phyloP scores from a whole-genome alignment of 2,329 filamentous ascomycete species.

The Aotearoamyces nothofagi region DNA sequence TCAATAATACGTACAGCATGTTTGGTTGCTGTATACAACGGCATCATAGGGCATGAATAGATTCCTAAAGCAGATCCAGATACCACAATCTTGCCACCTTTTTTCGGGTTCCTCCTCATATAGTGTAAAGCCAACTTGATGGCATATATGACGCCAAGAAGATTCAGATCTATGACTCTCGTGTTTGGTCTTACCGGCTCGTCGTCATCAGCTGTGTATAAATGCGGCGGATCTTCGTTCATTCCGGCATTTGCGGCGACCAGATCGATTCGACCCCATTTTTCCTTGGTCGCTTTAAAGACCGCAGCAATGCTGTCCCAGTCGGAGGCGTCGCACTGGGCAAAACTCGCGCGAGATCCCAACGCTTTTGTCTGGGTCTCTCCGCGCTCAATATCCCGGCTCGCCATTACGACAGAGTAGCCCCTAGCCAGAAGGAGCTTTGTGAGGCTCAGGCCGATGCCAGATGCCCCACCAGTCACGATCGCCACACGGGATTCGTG shows the following conservation, averaged over 20 bases:
- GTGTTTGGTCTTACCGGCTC: constrained; percentile 19
- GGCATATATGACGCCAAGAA: constrained; percentile 25
- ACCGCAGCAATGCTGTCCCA: constrained; percentile 22
- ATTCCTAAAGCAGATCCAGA: constrained; percentile 23
- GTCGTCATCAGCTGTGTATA: constrained; percentile 18
- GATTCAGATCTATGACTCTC: constrained; percentile 23
- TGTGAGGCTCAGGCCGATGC: constrained; percentile 27
- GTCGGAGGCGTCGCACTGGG: constrained; percentile 22
- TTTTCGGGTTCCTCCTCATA: constrained; percentile 20
- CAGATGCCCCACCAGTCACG: constrained; percentile 28
- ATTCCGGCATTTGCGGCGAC: constrained; percentile 28
- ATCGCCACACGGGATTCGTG: no score
- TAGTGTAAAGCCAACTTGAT: constrained; percentile 27
- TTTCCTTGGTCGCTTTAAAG: constrained; percentile 24
- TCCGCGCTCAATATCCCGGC: no score
- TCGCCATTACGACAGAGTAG: constrained; percentile 27
- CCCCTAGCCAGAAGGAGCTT: constrained; percentile 22
- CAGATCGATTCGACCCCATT: constrained; percentile 24
- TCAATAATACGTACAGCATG: no score
- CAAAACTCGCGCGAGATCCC: constrained; percentile 4
- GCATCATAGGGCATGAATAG: constrained; percentile 3
- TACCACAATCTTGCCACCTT: constrained; percentile 23
- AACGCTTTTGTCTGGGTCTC: constrained; percentile 22
- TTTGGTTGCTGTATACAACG: constrained; percentile 11
- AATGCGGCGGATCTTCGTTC: constrained; percentile 22